Evolutionary conservation across 441 rosid genomes (phyloP).

Genomic region (Adansonia grandidieri): DNA sequence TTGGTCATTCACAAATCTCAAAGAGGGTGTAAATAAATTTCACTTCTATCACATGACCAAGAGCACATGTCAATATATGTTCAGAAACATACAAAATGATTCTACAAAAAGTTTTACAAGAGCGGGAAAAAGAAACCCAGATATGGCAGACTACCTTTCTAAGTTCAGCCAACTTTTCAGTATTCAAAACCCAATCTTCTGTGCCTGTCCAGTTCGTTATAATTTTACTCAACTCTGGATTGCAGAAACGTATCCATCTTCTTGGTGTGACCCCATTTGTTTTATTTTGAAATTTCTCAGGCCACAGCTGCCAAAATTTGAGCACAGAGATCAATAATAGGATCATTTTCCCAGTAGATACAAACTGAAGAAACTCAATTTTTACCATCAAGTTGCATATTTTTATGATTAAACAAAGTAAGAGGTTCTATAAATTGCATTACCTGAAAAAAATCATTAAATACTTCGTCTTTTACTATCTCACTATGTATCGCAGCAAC

Average conservation of each 20-base stretch:
- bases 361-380: not conserved
- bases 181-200: conserved; percentile 83
- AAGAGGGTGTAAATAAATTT: not conserved
- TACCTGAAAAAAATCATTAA: conserved; percentile 81
- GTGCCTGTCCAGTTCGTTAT: conserved; percentile 81
- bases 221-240: conserved; percentile 77
- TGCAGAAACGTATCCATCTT: conserved; percentile 91
- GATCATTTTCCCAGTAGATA: conserved; percentile 8
- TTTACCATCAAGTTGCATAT: conserved; percentile 17
- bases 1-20: conserved; percentile 1
- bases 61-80: not conserved
- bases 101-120: conserved; percentile 17
- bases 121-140: not conserved
- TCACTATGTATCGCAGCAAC: conserved; percentile 97
- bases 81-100: not conserved
- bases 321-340: conserved; percentile 26
- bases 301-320: conserved; percentile 74
- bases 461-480: conserved; percentile 87
- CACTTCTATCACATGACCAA: not conserved
- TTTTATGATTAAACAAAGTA: conserved; percentile 11
- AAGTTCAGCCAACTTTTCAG: conserved; percentile 72
- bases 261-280: conserved; percentile 98
- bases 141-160: conserved; percentile 52
- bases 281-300: conserved; percentile 86
- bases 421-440: conserved; percentile 20